A percentile compares a stretch with the other conserved stretches of the same genome.
These are phyloP conservation scores for Zymoseptoria passerinii DNA, from an alignment of 2,329 filamentous ascomycete genomes.

Conservation along the genomic window DNA sequence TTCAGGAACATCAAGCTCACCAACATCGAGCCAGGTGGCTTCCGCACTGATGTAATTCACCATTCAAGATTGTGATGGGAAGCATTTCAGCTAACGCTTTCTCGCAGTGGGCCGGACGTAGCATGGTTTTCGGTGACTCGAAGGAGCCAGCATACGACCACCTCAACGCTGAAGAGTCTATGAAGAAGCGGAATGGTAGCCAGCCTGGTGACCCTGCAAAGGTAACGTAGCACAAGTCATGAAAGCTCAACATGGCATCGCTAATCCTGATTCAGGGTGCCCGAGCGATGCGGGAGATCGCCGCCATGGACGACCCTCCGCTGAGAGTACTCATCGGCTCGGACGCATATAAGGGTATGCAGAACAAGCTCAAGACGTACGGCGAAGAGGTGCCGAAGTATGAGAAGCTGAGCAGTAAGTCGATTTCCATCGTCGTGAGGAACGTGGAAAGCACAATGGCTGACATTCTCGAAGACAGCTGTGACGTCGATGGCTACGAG, in stretches of 20 bases:
- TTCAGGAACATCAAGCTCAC: conserved; percentile 35
- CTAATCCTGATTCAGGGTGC: conserved; percentile 2
- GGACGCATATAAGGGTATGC: conserved; percentile 45
- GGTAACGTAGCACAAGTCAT: conserved; percentile 40
- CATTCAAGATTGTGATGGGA: conserved; percentile 39
- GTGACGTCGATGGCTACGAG: conserved; percentile 3
- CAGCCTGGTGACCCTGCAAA: not conserved
- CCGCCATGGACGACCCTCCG: conserved; percentile 45
- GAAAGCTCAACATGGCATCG: conserved; percentile 25
- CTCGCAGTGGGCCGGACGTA: conserved; percentile 29
- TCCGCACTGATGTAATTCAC: conserved; percentile 34
- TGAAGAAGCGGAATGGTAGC: conserved; percentile 34
- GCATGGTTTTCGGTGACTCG: conserved; percentile 40
- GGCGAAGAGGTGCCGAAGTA: conserved; percentile 43
- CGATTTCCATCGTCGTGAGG: conserved; percentile 30
- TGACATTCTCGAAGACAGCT: conserved; percentile 3
- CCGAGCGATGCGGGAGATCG: conserved; percentile 47
- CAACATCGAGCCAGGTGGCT: conserved; percentile 40
- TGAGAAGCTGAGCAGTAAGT: conserved; percentile 43
- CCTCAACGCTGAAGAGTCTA: conserved; percentile 36
- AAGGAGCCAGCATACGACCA: conserved; percentile 42
- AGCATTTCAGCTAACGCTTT: conserved; percentile 37
- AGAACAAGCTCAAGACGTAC: conserved; percentile 44
- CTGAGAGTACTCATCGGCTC: conserved; percentile 46
- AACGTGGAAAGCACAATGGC: not conserved